phyloP scores from a whole-genome alignment of 2,329 filamentous ascomycete genomes.

The Colletotrichum sp. region DNA sequence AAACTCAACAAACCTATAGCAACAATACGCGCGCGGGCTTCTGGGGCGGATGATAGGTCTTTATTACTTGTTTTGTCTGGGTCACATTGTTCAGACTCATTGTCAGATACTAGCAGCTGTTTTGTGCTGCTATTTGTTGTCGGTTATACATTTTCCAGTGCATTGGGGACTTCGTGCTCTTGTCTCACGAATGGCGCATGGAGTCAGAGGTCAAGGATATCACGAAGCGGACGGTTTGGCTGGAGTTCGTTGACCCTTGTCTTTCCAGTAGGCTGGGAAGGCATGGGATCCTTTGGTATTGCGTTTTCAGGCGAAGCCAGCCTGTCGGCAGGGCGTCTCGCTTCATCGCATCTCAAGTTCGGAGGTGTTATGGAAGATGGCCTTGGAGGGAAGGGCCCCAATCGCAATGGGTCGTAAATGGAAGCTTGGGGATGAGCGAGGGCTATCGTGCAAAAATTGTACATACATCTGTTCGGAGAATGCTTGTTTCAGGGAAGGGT shows the following conservation, averaged over 20 bases:
- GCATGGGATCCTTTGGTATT: neutral
- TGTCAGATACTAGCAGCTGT: slow-evolving; percentile 14
- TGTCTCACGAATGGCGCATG: slow-evolving; percentile 45
- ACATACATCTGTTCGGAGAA: slow-evolving; percentile 45
- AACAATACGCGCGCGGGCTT: neutral
- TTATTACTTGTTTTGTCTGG: slow-evolving; percentile 10
- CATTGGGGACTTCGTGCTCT: slow-evolving; percentile 19
- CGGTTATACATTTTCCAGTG: slow-evolving; percentile 15
- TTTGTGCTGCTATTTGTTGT: slow-evolving; percentile 15
- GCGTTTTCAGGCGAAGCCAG: neutral
- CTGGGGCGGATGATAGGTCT: neutral
- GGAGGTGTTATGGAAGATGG: neutral
- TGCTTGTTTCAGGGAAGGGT: slow-evolving; percentile 34
- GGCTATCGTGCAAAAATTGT: slow-evolving; percentile 38
- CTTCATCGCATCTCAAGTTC: neutral
- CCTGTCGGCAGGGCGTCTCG: neutral
- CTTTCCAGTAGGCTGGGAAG: slow-evolving; percentile 15
- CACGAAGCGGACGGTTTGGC: slow-evolving; percentile 38
- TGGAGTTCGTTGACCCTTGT: slow-evolving; percentile 35
- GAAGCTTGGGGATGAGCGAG: neutral
- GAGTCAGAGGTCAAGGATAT: slow-evolving; percentile 41
- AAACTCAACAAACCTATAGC: neutral
- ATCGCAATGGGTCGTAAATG: neutral
- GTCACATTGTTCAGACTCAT: neutral
- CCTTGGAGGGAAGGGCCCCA: neutral